These are phyloP conservation scores for Phytophthora palmivora DNA, from an alignment of 352 stramenopile genomes.

Conservation along the genomic window DNA sequence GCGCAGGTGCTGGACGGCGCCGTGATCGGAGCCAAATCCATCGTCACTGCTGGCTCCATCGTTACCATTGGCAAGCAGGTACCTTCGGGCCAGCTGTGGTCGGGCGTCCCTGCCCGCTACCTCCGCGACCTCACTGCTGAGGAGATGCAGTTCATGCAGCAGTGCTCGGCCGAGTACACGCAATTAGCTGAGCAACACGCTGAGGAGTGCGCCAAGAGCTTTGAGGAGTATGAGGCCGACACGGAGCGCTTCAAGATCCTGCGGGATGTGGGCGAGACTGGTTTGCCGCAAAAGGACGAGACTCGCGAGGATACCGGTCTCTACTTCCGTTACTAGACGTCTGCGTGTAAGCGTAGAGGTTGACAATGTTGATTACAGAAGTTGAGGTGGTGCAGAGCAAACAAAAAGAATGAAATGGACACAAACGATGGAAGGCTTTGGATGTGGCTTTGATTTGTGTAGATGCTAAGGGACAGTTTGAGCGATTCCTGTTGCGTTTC, in stretches of 20 bases:
- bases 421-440: slow-evolving; percentile 26
- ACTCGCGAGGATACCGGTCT: slow-evolving; percentile 82
- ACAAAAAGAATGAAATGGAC: slow-evolving; percentile 52
- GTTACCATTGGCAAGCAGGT: slow-evolving; percentile 89
- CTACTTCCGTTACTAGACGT: slow-evolving; percentile 91
- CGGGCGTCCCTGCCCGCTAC: slow-evolving; percentile 81
- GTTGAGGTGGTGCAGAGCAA: slow-evolving; percentile 27
- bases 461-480: not conserved
- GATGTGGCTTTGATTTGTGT: slow-evolving; percentile 3
- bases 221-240: slow-evolving; percentile 84
- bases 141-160: slow-evolving; percentile 91
- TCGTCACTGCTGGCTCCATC: slow-evolving; percentile 91
- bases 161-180: slow-evolving; percentile 87
- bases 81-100: slow-evolving; percentile 91
- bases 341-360: slow-evolving; percentile 12
- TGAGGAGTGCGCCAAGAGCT: slow-evolving; percentile 81
- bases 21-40: slow-evolving; percentile 88
- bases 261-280: slow-evolving; percentile 81
- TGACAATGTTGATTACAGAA: slow-evolving; percentile 25
- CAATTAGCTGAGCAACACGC: slow-evolving; percentile 82
- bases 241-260: slow-evolving; percentile 80
- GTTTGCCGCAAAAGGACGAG: slow-evolving; percentile 72
- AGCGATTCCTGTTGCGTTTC: slow-evolving; percentile 8
- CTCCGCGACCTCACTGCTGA: slow-evolving; percentile 86
- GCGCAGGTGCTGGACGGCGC: slow-evolving; percentile 92